These are phyloP conservation scores for Globisporangium spinosum DNA, from an alignment of 352 stramenopile species.

Conservation along the genomic window DNA sequence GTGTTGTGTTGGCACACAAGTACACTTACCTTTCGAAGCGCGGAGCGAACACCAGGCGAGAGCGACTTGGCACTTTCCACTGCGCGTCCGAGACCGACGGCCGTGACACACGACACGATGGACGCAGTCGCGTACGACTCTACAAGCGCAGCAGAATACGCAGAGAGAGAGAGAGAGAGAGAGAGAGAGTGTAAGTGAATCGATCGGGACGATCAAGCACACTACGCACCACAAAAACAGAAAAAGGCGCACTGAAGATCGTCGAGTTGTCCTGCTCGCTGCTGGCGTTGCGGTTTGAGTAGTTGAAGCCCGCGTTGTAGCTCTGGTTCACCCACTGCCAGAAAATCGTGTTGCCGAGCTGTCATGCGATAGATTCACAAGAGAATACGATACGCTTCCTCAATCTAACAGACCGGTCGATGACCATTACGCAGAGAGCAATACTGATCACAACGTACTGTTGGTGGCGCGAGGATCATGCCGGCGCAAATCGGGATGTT, in stretches of 20 bases:
- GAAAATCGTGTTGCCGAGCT: slow-evolving; percentile 79
- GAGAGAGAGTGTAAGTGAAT: neutral
- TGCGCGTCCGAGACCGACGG: slow-evolving; percentile 69
- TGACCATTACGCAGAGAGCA: too few relatives aligned
- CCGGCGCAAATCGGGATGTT: slow-evolving; percentile 87
- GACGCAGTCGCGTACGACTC: slow-evolving; percentile 79
- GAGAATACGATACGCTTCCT: neutral
- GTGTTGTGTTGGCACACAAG: too few relatives aligned
- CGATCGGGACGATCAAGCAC: neutral
- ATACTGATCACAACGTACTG: slow-evolving; percentile 6
- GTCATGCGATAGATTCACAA: slow-evolving; percentile 1
- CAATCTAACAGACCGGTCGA: too few relatives aligned
- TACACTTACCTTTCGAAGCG: slow-evolving; percentile 53
- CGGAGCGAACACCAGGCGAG: slow-evolving; percentile 51
- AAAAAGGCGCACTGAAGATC: slow-evolving; percentile 58
- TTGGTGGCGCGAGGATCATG: slow-evolving; percentile 79
- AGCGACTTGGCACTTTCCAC: slow-evolving; percentile 75
- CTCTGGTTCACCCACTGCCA: slow-evolving; percentile 90
- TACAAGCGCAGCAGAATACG: slow-evolving; percentile 15
- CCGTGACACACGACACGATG: slow-evolving; percentile 72
- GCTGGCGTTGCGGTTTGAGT: slow-evolving; percentile 84
- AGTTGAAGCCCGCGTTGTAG: slow-evolving; percentile 89
- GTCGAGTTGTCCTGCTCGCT: slow-evolving; percentile 71
- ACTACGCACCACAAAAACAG: neutral
- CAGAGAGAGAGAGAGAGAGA: too few relatives aligned